A percentile compares a stretch with the other conserved stretches of the same genome.
Evolutionary conservation across 805 yeast genomes (phyloP).

Genomic region (Komagataella mondaviorum): DNA sequence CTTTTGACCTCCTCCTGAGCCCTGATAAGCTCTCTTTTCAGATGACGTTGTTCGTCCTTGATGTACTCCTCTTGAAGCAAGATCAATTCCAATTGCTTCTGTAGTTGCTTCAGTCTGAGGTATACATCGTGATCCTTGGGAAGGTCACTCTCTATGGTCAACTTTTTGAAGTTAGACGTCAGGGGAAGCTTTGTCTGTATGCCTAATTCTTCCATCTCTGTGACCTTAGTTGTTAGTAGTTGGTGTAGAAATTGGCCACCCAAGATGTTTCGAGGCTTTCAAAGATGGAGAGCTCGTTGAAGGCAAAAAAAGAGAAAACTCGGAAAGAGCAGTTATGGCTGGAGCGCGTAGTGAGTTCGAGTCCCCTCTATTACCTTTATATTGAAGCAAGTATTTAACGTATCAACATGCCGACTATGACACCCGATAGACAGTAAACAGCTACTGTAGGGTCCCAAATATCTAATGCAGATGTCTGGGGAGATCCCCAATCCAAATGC

Average conservation of each 20-base stretch:
- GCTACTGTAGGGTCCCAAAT: neutral
- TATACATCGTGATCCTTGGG: constrained; percentile 51
- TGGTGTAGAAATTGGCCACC: constrained; percentile 1
- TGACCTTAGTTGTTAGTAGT: neutral
- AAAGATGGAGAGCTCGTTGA: neutral
- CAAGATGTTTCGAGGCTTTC: constrained; percentile 5
- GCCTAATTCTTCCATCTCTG: constrained; percentile 50
- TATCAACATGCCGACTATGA: neutral
- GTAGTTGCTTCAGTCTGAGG: constrained; percentile 72
- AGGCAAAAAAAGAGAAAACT: neutral
- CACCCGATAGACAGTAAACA: neutral
- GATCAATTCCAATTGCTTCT: constrained; percentile 79
- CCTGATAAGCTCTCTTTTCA: constrained; percentile 84
- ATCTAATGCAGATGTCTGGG: neutral
- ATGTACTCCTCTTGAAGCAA: constrained; percentile 90
- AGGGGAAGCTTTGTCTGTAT: constrained; percentile 21
- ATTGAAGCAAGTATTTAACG: neutral
- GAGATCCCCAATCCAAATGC: neutral
- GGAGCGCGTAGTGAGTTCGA: neutral
- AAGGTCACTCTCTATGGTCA: constrained; percentile 3
- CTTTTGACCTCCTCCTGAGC: constrained; percentile 98
- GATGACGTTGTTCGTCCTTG: constrained; percentile 95
- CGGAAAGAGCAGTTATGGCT: neutral
- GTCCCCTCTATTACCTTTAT: neutral
- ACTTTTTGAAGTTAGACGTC: constrained; percentile 4